Evolutionary conservation across 306 rosid genomes (phyloP), one percentile per base, ranked within the genome.

Genomic region (Castanopsis chinensis): DNA sequence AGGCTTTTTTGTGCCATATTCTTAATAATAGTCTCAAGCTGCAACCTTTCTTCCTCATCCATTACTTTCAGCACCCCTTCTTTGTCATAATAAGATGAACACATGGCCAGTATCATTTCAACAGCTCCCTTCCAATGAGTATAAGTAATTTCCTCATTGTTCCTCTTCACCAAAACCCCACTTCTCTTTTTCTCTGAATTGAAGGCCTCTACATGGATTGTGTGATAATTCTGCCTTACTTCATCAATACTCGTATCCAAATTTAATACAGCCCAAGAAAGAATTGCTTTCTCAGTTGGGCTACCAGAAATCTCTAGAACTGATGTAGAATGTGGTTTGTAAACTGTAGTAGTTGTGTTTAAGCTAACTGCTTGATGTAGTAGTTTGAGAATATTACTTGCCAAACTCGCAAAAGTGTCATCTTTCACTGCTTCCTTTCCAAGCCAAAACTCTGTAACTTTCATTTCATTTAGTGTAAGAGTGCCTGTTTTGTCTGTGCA

Each of bases 121-220:
- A 75, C 75, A 52, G 83, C 83, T 80, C 83, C 83, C n/a, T 80
- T 74, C 83, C 75, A 80, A 33, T 80, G 79, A 35, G 83, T 53
- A n/a, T 35, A 59, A 20, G 51, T 32, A 14, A 19, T 19, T 68
- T 53, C 41, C 35, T 74, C 74, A 4, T 32, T 69, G 1, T 64
- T 19, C 18, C 60, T 33, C 72, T 45, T 35, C 18, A 19, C 59
- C 79, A 30, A 80, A 65, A 80, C 79, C 17, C 79, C 83, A 6
- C 75, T 80, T 74, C 75, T 80, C 74, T 80, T 80, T 65, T 80
- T 80, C 83, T 51, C 79, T 53, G 79, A 65, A 74, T 59, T 74
- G 70, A 80, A 80, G 8, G 75, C 69, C 75, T 63, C 79, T 20
- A 80, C 83, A 12, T 73, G 79, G 74, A 65, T 73, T 6, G 67